Base-by-base conservation (phyloP, 148 eudicot genomes). In the Drosera capensis region DNA sequence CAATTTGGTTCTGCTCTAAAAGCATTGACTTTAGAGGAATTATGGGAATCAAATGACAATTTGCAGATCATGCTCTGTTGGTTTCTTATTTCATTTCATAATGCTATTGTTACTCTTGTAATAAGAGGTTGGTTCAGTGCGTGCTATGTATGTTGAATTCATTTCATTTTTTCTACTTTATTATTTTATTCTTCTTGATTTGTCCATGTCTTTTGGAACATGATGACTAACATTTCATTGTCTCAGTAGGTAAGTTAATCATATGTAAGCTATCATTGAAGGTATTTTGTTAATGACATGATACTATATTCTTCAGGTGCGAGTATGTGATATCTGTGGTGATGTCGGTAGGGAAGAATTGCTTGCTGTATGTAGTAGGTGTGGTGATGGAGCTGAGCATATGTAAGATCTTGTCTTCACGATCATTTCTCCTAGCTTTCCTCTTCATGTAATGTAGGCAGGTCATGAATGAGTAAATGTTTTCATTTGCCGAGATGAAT, bases 381-480 rank as follows among this genome's bases (percentile, higher is more conserved):
- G 74, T 57, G 49, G 31, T 52, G 74, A 70, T 45, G 74, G 74
- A 12, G 70, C 74, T 15, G 74, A 70, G 60, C 74, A 70, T 49
- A 70, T 53, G 74, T 70, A 60, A 56, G 70, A 43, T 29, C 26
- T 29, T 25, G 34, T n/a, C n/a, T n/a, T n/a, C n/a, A n/a, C 23
- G 22, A 39, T 11, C 15, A 14, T 52, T 41, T 3, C 14, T 7
- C 17, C 25, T 16, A 12, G 14, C 11, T 43, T 7, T 46, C 19
- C 3, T 40, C 2, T n/a, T 34, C 13, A 9, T 37, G 14, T 4
- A 13, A 37, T 37, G 14, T 14, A 4, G 35, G n/a, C 29, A 15
- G 5, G 23, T 9, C 44, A 21, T 48, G 30, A 14, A 19, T 60
- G 39, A 20, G 55, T 25, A 59, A 40, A 14, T 20, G 17, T 9